Conservation (phyloP, 768 basidiomycete genomes). For the Cyclocybe cylindracea region DNA sequence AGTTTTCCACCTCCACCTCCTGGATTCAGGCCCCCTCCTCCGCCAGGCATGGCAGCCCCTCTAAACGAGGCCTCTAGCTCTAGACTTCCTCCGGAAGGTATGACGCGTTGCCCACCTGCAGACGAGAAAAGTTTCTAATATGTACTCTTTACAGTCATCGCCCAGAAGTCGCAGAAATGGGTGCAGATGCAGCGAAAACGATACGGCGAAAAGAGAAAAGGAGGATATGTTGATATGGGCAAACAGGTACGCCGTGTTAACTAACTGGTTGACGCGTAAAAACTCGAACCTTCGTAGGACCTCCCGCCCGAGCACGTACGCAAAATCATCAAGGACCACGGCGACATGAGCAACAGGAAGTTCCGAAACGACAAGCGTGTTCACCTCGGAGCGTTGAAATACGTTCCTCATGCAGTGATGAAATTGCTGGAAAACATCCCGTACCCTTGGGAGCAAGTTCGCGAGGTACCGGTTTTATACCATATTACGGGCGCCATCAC, state of each 20-base stretch:
- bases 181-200: slow-evolving; percentile 90
- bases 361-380: slow-evolving; percentile 99
- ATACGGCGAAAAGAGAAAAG: slow-evolving; percentile 89
- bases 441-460: slow-evolving; percentile 98
- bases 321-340: slow-evolving; percentile 99
- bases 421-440: slow-evolving; percentile 99
- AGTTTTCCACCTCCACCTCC: slow-evolving; percentile 61
- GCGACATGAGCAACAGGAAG: slow-evolving; percentile 99
- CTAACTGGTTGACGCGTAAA: slow-evolving; percentile 8
- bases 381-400: slow-evolving; percentile 96
- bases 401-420: slow-evolving; percentile 99
- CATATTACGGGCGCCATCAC: slow-evolving; percentile 99
- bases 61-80: slow-evolving; percentile 39
- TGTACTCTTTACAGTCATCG: slow-evolving; percentile 51
- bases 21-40: slow-evolving; percentile 50
- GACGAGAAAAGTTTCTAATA: slow-evolving; percentile 5
- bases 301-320: slow-evolving; percentile 96
- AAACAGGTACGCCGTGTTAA: slow-evolving; percentile 68
- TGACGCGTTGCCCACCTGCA: slow-evolving; percentile 12
- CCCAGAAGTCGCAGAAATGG: slow-evolving; percentile 96
- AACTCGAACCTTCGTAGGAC: slow-evolving; percentile 54
- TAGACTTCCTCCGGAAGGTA: slow-evolving; percentile 50
- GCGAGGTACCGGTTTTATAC: slow-evolving; percentile 97
- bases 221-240: slow-evolving; percentile 89
- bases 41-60: slow-evolving; percentile 52